Conservation (phyloP, 2,329 filamentous ascomycete species). For the Dactylella cylindrospora region DNA sequence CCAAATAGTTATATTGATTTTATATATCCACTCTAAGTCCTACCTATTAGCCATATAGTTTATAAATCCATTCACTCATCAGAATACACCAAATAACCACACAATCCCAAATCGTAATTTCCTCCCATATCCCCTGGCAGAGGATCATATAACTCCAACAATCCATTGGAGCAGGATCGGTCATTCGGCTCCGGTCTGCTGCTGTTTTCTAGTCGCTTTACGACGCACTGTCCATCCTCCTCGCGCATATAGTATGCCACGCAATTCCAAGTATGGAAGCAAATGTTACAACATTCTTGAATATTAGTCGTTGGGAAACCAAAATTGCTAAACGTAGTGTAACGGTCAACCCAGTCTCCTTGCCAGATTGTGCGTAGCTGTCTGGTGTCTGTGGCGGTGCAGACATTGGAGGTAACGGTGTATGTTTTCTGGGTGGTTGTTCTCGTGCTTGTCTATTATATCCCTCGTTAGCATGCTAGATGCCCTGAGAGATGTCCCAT, state of each 20-base stretch:
- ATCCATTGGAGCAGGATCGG: conserved; percentile 10
- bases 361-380: conserved; percentile 4
- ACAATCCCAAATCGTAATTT: conserved; percentile 20
- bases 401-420: conserved; percentile 18
- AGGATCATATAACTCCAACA: conserved; percentile 34
- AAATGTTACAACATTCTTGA: conserved; percentile 35
- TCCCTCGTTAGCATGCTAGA: not conserved
- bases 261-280: conserved; percentile 27
- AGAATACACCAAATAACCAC: conserved; percentile 31
- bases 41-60: too few relatives aligned
- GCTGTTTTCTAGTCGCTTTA: conserved; percentile 6
- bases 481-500: not conserved
- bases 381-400: not conserved
- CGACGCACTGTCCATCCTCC: conserved; percentile 8
- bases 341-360: conserved; percentile 16
- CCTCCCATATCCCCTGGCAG: conserved; percentile 3
- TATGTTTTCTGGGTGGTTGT: conserved; percentile 28
- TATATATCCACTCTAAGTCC: too few relatives aligned
- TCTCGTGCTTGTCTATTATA: conserved; percentile 7
- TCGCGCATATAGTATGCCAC: conserved; percentile 22
- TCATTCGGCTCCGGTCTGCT: conserved; percentile 26
- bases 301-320: conserved; percentile 5
- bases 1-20: too few relatives aligned
- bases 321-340: not conserved
- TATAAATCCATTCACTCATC: conserved; percentile 19